Conservation (phyloP, 148 eudicot genomes). For the Arbutus unedo region DNA sequence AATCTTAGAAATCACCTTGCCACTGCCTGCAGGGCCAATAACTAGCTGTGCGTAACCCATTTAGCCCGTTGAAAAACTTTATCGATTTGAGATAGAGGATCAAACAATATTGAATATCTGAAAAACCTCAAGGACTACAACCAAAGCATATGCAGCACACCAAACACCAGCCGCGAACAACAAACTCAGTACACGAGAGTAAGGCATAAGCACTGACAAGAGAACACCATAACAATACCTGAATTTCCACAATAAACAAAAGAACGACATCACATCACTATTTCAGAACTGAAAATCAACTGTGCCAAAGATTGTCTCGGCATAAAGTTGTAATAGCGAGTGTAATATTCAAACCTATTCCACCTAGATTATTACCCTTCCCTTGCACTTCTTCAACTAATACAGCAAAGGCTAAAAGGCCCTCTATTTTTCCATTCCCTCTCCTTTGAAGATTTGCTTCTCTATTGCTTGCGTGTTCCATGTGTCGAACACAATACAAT, state of each 20-base stretch:
- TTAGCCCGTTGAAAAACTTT: constrained; percentile 7
- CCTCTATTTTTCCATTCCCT: too few relatives aligned
- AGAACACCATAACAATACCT: constrained; percentile 24
- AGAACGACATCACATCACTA: background rate
- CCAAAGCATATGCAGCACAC: constrained; percentile 34
- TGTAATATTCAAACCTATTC: too few relatives aligned
- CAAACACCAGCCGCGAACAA: constrained; percentile 36
- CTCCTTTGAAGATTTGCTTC: too few relatives aligned
- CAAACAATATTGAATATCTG: constrained; percentile 18
- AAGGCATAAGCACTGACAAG: constrained; percentile 33
- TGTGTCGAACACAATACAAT: too few relatives aligned
- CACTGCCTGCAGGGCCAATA: constrained; percentile 94
- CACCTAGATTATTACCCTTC: too few relatives aligned
- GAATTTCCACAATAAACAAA: constrained; percentile 15
- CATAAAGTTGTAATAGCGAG: too few relatives aligned
- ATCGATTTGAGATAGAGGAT: constrained; percentile 19
- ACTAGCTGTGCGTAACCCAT: constrained; percentile 93
- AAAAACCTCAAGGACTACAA: constrained; percentile 32
- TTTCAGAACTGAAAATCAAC: too few relatives aligned
- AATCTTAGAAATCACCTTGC: constrained; percentile 41
- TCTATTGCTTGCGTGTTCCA: too few relatives aligned
- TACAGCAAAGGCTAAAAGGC: too few relatives aligned
- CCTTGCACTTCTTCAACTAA: too few relatives aligned
- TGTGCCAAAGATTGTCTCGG: too few relatives aligned
- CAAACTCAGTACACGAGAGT: constrained; percentile 27